These are phyloP conservation scores for Carex arenaria DNA, from an alignment of 202 grass and related monocot genomes.

Conservation along the genomic window DNA sequence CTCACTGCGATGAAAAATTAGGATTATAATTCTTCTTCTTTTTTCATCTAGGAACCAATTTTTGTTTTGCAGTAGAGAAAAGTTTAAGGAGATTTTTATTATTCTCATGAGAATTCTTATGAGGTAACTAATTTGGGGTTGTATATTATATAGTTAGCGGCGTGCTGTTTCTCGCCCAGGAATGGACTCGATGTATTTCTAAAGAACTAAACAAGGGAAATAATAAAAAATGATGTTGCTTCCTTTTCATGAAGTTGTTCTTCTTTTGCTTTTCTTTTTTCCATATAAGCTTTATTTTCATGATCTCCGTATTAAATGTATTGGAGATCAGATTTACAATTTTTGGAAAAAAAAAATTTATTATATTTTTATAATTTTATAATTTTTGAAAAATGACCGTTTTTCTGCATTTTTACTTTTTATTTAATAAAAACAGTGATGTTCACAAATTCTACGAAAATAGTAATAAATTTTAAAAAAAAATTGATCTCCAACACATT, in stretches of 20 bases:
- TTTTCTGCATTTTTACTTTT: no score
- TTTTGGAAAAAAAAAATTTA: no score
- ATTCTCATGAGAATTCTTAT: conserved; percentile 13
- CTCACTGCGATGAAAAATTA: conserved; percentile 21
- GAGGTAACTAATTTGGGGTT: conserved; percentile 14
- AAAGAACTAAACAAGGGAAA: background rate
- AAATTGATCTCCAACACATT: no score
- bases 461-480: no score
- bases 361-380: no score
- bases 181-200: background rate
- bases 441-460: no score
- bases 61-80: conserved; percentile 1
- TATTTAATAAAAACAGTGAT: no score
- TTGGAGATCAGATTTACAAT: no score
- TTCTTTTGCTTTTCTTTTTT: background rate
- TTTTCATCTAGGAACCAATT: background rate
- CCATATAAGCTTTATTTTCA: background rate
- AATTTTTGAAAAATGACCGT: no score
- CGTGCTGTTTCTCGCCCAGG: conserved; percentile 20
- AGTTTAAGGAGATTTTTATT: background rate
- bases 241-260: background rate
- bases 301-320: no score
- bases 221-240: conserved; percentile 1
- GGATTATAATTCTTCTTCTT: background rate
- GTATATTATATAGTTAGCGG: conserved; percentile 24